These are phyloP conservation scores for Pseudogymnoascus sp. DNA, from an alignment of 2,329 filamentous ascomycete genomes.

Conservation along the genomic window DNA sequence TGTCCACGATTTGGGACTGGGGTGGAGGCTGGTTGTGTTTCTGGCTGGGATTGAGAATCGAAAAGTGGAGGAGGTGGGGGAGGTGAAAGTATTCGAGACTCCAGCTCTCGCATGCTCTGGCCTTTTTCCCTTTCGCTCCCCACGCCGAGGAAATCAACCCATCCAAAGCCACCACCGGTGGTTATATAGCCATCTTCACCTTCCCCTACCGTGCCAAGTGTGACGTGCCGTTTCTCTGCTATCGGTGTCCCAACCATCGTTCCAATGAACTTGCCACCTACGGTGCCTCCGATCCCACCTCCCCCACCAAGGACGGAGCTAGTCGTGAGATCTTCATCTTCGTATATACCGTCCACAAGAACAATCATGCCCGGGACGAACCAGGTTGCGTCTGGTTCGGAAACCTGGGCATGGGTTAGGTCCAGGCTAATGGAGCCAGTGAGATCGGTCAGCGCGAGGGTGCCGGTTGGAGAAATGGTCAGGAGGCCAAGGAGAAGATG, in stretches of 20 bases:
- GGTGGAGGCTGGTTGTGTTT: background rate
- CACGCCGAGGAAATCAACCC: slow-evolving; percentile 91
- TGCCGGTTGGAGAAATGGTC: slow-evolving; percentile 70
- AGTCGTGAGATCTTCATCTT: slow-evolving; percentile 72
- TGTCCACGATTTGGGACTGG: slow-evolving; percentile 35
- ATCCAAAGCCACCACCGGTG: slow-evolving; percentile 79
- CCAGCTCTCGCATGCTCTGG: slow-evolving; percentile 58
- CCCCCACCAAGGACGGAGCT: slow-evolving; percentile 65
- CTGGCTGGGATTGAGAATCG: background rate
- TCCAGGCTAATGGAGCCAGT: slow-evolving; percentile 84
- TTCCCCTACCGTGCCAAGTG: slow-evolving; percentile 58
- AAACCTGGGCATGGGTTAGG: slow-evolving; percentile 67
- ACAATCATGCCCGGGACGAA: slow-evolving; percentile 96
- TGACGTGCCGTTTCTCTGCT: slow-evolving; percentile 73
- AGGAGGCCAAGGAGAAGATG: slow-evolving; percentile 85
- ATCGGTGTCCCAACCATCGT: slow-evolving; percentile 89
- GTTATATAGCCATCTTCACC: slow-evolving; percentile 45
- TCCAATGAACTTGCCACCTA: slow-evolving; percentile 85
- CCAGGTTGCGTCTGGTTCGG: slow-evolving; percentile 82
- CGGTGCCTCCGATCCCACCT: slow-evolving; percentile 77
- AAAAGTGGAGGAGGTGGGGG: slow-evolving; percentile 23
- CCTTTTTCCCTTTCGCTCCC: slow-evolving; percentile 83
- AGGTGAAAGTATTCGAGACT: slow-evolving; percentile 24
- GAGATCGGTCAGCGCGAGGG: slow-evolving; percentile 73
- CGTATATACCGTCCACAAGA: slow-evolving; percentile 89